A percentile compares a stretch with the other conserved stretches of the same genome.
phyloP scores from a whole-genome alignment of 352 stramenopile species.

The Globisporangium middletonii region DNA sequence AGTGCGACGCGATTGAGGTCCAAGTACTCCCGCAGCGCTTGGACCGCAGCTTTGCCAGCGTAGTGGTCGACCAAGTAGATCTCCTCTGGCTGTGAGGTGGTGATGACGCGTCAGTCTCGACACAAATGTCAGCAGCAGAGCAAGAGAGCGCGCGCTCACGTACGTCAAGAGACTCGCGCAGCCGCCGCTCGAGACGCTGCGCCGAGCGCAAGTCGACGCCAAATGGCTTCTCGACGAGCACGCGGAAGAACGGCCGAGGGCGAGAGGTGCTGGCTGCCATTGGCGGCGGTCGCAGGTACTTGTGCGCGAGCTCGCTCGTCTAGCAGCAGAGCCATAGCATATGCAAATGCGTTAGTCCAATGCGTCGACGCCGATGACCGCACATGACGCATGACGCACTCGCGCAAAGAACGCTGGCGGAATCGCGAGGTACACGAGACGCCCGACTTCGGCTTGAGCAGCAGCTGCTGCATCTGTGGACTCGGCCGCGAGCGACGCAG shows the following conservation, averaged over 20 bases:
- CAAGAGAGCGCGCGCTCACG: neutral
- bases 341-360: neutral
- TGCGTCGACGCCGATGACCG: no score
- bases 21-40: conserved; percentile 46
- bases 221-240: conserved; percentile 83
- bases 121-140: neutral
- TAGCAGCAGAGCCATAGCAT: neutral
- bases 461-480: neutral
- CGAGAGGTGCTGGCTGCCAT: neutral
- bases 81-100: conserved; percentile 40
- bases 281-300: conserved; percentile 20
- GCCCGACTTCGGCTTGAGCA: conserved; percentile 21
- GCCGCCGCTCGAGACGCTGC: conserved; percentile 24
- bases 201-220: conserved; percentile 52
- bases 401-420: conserved; percentile 57
- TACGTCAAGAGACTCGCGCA: conserved; percentile 37
- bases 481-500: conserved; percentile 9
- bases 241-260: conserved; percentile 36
- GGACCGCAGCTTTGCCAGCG: conserved; percentile 68
- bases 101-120: neutral
- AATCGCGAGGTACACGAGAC: conserved; percentile 78
- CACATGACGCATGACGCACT: conserved; percentile 15
- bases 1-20: conserved; percentile 34
- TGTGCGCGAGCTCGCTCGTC: conserved; percentile 27
- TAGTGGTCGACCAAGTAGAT: conserved; percentile 87